Percentiles rank a stretch among this genome's conserved stretches.
phyloP scores from a whole-genome alignment of 2,329 filamentous ascomycete species.

The Coniochaeta sp. region DNA sequence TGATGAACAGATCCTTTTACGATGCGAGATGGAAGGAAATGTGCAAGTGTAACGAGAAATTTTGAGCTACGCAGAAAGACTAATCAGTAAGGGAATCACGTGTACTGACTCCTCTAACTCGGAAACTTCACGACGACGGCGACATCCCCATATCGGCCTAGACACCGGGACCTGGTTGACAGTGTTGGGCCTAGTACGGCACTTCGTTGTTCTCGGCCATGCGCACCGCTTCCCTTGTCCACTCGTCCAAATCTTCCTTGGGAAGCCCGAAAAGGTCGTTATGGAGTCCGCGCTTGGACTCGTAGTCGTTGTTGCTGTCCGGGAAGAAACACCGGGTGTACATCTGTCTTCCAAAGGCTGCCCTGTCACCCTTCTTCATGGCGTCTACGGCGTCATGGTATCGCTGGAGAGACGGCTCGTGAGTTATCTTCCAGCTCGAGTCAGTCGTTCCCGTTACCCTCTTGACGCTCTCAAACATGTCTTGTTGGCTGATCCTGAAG shows the following conservation, averaged over 20 bases:
- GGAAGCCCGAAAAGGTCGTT: slow-evolving; percentile 50
- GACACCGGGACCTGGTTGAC: too few species aligned
- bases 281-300: slow-evolving; percentile 30
- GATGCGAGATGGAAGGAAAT: too few species aligned
- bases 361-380: slow-evolving; percentile 34
- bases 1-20: too few species aligned
- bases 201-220: slow-evolving; percentile 24
- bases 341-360: slow-evolving; percentile 41
- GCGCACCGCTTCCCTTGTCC: slow-evolving; percentile 40
- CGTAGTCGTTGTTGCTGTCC: slow-evolving; percentile 30
- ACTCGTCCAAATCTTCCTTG: slow-evolving; percentile 50
- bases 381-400: slow-evolving; percentile 37
- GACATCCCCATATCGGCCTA: too few species aligned
- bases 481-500: slow-evolving; percentile 52
- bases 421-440: slow-evolving; percentile 49
- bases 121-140: too few species aligned
- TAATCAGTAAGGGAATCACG: too few species aligned
- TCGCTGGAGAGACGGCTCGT: slow-evolving; percentile 36
- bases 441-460: slow-evolving; percentile 48
- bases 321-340: slow-evolving; percentile 50
- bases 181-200: too few species aligned
- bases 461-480: slow-evolving; percentile 55
- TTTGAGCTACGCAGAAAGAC: too few species aligned
- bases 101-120: not conserved
- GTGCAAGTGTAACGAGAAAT: too few species aligned